Evolutionary conservation across 1,139 yeast genomes (phyloP).

Genomic region (Blastobotrys arbuscula): DNA sequence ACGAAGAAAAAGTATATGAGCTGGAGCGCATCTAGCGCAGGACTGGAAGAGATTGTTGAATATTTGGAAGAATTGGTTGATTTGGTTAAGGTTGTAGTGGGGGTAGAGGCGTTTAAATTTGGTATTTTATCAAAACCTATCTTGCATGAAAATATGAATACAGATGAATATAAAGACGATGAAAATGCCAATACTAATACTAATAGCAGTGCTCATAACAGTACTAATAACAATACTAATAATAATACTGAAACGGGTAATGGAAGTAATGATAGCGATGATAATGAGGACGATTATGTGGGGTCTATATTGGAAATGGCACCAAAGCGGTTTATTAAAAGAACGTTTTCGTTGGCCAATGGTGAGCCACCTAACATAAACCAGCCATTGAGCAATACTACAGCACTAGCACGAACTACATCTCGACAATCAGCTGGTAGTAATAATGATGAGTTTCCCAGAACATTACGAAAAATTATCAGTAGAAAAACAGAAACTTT

Average conservation of each 20-base stretch:
- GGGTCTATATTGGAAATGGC: neutral
- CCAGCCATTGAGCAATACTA: neutral
- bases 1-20: slow-evolving; percentile 41
- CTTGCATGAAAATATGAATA: neutral
- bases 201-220: too few species aligned
- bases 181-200: slow-evolving; percentile 4
- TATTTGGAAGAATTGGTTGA: slow-evolving; percentile 44
- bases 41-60: slow-evolving; percentile 45
- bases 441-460: slow-evolving; percentile 7
- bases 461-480: slow-evolving; percentile 9
- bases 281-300: slow-evolving; percentile 5
- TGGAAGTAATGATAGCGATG: neutral
- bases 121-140: slow-evolving; percentile 46
- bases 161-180: neutral
- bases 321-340: slow-evolving; percentile 5
- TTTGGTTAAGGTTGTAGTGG: slow-evolving; percentile 40
- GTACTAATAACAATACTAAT: too few species aligned
- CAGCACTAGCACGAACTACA: neutral
- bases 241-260: too few species aligned
- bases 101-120: slow-evolving; percentile 44
- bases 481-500: slow-evolving; percentile 6
- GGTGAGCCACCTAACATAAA: slow-evolving; percentile 9
- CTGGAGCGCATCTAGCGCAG: slow-evolving; percentile 49
- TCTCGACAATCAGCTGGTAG: too few species aligned
- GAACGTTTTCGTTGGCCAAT: slow-evolving; percentile 11